Base-by-base conservation (phyloP, 495 filamentous ascomycete species). In the Talaromyces nanjingensis region DNA sequence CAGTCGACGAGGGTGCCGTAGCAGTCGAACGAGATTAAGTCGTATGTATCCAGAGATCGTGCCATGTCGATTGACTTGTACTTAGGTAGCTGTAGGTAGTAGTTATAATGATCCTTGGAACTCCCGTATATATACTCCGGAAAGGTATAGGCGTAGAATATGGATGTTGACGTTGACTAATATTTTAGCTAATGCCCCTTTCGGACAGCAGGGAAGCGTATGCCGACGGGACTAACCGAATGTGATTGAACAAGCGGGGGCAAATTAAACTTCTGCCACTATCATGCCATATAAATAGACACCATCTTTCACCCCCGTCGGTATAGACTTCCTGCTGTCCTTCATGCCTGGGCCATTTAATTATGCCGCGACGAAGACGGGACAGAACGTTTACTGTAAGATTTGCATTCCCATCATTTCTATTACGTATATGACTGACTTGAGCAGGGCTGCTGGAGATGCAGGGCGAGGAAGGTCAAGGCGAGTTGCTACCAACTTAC, bases 361-460 rank as follows among this genome's bases (percentile, higher is more conserved):
- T 59, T 27, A 59, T 59, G 56, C 56, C 56, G 56, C 56, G 56
- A 59, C 56, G 56, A 27, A 33, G 24, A 59, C 56, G 56, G 56
- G 56, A 59, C 7, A 29, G 56, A 33, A 59, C 25, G 27, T 59
- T 59, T 59, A 34, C 56, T 59, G 56, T 59, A 37, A 29, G 56
- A 59, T 6, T 29, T 29, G 27, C 27, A 29, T 29, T 29, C 27
- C 27, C 27, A 29, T 29, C 27, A 29, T 29, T 29, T 6, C 3
- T 6, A 29, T 29, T 29, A 29, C 27, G 27, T 29, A 29, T 29
- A 29, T 29, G 27, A 29, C 27, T 29, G 27, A 29, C 27, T 29
- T 29, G 27, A 29, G 2, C 27, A 29, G 27, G 27, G 27, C 27
- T 58, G 55, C 55, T 58, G 55, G 55, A 58, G 55, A 58, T 58